phyloP scores from a whole-genome alignment of 2,329 filamentous ascomycete species.

The Alternaria brassicae region DNA sequence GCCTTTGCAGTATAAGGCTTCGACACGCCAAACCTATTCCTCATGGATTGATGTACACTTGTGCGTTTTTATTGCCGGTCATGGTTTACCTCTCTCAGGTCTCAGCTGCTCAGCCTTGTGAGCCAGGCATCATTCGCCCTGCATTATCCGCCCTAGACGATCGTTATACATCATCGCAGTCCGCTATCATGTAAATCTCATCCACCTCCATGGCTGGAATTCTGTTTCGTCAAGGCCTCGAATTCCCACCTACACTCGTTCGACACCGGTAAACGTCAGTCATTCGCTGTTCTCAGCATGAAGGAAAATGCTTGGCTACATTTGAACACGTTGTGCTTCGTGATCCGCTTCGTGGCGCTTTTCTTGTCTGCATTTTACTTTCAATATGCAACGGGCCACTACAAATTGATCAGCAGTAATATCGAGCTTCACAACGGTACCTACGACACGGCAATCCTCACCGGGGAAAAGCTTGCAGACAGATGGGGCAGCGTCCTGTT shows the following conservation, averaged over 20 bases:
- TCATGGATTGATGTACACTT: not conserved
- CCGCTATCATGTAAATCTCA: not conserved
- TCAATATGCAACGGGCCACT: not conserved
- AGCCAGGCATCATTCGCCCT: not conserved
- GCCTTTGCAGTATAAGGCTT: not conserved
- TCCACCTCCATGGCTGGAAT: not conserved
- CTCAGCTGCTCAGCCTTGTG: constrained; percentile 2
- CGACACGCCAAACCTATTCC: not conserved
- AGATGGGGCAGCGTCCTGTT: constrained; percentile 13
- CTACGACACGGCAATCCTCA: constrained; percentile 12
- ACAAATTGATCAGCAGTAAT: constrained; percentile 13
- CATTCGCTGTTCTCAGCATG: not conserved
- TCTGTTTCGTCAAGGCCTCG: not conserved
- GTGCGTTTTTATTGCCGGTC: not conserved
- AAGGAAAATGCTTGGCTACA: not conserved
- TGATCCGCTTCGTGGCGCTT: constrained; percentile 13
- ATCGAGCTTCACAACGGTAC: constrained; percentile 20
- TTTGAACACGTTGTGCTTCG: not conserved
- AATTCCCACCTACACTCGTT: not conserved
- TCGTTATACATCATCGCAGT: not conserved
- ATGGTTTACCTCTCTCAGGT: not conserved
- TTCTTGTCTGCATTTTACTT: constrained; percentile 11
- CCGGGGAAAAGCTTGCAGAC: constrained; percentile 16
- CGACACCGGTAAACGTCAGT: not conserved
- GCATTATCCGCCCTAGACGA: not conserved